These are phyloP conservation scores for Strombidium stylifer DNA, from an alignment of 73 alveolate species.

Conservation along the genomic window DNA sequence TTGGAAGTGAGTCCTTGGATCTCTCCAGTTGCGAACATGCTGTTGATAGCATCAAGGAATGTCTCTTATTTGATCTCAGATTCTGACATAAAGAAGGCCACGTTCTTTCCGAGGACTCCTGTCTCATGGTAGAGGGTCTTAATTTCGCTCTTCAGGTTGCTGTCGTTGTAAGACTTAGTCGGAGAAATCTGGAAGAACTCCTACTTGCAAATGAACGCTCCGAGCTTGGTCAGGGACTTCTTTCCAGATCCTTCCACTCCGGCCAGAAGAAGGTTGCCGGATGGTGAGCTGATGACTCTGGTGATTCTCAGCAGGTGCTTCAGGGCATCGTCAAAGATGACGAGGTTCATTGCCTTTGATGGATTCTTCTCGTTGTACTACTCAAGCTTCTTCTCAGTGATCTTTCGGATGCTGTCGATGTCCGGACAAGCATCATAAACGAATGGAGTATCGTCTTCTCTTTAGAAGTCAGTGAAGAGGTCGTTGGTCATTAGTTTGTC, in stretches of 20 bases:
- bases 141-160: constrained; percentile 89
- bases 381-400: constrained; percentile 77
- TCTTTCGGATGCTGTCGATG: constrained; percentile 87
- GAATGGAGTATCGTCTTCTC: constrained; percentile 93
- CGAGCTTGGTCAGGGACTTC: constrained; percentile 98
- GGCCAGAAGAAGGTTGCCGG: constrained; percentile 97
- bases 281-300: constrained; percentile 95
- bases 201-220: constrained; percentile 91
- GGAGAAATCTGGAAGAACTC: constrained; percentile 83
- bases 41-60: constrained; percentile 98
- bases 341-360: constrained; percentile 98
- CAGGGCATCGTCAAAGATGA: constrained; percentile 99
- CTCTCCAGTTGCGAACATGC: constrained; percentile 99
- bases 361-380: constrained; percentile 92
- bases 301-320: constrained; percentile 97
- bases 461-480: constrained; percentile 91
- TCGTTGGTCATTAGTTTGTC: constrained; percentile 56
- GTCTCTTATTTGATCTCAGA: constrained; percentile 99
- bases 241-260: constrained; percentile 99
- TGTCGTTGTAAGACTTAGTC: constrained; percentile 94
- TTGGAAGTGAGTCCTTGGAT: constrained; percentile 99
- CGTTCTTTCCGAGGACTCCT: constrained; percentile 91
- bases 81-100: constrained; percentile 99
- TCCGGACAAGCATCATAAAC: constrained; percentile 97
- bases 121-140: constrained; percentile 87